Base-by-base conservation (phyloP, 768 basidiomycete genomes). In the Boletus reticuloceps region DNA sequence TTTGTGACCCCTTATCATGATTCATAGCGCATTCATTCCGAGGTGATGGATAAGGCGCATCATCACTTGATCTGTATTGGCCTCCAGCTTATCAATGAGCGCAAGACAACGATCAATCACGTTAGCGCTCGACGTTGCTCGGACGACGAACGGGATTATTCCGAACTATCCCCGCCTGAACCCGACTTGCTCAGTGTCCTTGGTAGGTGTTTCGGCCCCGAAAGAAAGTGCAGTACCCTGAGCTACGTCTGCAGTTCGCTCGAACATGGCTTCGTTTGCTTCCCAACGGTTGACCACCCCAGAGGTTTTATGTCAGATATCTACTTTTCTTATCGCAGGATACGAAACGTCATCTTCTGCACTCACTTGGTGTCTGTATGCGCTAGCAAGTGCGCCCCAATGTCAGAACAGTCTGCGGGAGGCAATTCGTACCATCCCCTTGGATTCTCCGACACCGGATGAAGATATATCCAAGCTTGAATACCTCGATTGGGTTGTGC, bases 301-400 rank as follows among this genome's bases (percentile, higher is more conserved):
- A n/a, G 84, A 89, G 57, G 77, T 82, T 2, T 70, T 83, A 22
- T 82, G 76, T 59, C 86, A 86, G 59, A 85, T 86, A 56, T 78
- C 80, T 12, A 85, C 83, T 0, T 86, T 87, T 64, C 74, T 87
- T 31, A 75, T 81, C 14, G 82, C 83, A 6, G 86, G 86, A 12
- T 81, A 88, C 70, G 85, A 88, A 65, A 85, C 84, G 1, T 79
- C 79, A 17, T 75, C 82, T 1, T 76, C 76, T 7, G 80, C 83
- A 5, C 71, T 87, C 16, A 76, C 82, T 8, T 89, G 85, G 85
- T 80, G 79, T 51, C 72, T 88, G 4, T 84, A 83, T 64, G 77
- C 79, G 41, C 77, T 88, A 51, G 71, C 78, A 7, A 72, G 75
- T 51, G 64, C 78, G 45, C 78, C 77, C 0, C 67, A 65, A 4